Evolutionary conservation across 2,329 filamentous ascomycete species (phyloP).

Genomic region (Mycosphaerella arachidis): DNA sequence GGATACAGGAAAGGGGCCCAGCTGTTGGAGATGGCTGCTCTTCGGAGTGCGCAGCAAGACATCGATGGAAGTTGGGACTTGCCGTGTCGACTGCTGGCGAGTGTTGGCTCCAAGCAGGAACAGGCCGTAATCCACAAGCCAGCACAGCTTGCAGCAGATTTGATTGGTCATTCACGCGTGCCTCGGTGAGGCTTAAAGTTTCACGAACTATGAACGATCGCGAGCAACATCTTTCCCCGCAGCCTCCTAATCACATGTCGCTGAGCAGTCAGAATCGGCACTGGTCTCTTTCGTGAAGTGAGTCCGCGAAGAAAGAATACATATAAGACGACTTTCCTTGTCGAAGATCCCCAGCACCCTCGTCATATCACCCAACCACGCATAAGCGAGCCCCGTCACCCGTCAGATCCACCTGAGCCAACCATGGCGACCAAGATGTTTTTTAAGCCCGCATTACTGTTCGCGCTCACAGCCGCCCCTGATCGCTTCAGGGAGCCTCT

Average conservation of each 20-base stretch:
- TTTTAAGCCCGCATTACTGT: conserved; percentile 28
- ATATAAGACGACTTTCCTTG: background rate
- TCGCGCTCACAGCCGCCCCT: conserved; percentile 29
- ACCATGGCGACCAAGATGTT: conserved; percentile 12
- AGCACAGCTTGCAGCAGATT: background rate
- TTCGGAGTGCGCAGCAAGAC: conserved; percentile 9
- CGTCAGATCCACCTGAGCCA: conserved; percentile 2
- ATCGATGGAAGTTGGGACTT: conserved; percentile 5
- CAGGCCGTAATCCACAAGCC: background rate
- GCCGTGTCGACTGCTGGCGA: background rate
- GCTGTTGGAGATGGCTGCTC: conserved; percentile 33
- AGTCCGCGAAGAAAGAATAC: too few species aligned
- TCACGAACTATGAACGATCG: background rate
- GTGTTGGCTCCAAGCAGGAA: background rate
- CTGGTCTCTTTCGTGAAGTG: background rate
- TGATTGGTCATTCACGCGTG: background rate
- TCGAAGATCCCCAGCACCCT: background rate
- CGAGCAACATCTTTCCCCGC: background rate
- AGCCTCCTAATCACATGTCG: background rate
- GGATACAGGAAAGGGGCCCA: conserved; percentile 46
- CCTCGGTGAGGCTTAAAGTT: too few species aligned
- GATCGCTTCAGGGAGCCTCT: conserved; percentile 27
- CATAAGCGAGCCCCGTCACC: too few species aligned
- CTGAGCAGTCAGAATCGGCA: background rate
- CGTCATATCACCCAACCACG: background rate